These are phyloP conservation scores for Xerocomus potaroensis DNA, from an alignment of 768 basidiomycete genomes.

Conservation along the genomic window DNA sequence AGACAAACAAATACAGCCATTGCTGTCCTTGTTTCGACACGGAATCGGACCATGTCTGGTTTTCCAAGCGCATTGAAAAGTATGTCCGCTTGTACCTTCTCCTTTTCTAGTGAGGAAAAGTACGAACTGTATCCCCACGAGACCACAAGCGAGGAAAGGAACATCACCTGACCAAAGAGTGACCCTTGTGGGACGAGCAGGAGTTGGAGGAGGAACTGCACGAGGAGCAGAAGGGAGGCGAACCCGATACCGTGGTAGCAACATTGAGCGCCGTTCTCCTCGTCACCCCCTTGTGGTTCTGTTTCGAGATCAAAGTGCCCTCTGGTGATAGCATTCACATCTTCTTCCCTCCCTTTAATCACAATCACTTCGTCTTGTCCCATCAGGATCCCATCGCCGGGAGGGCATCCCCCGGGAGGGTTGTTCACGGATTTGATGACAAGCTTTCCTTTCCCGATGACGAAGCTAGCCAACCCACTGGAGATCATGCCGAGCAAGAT, in stretches of 20 bases:
- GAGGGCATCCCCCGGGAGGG: constrained; percentile 17
- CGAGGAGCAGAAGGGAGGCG: too few relatives aligned
- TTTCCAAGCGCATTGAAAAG: constrained; percentile 13
- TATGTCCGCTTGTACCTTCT: constrained; percentile 19
- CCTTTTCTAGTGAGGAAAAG: constrained; percentile 34
- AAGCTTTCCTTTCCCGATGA: constrained; percentile 24
- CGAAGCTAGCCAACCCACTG: constrained; percentile 25
- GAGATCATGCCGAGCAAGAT: constrained; percentile 29
- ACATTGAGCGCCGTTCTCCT: too few relatives aligned
- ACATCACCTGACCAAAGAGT: too few relatives aligned
- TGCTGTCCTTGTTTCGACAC: too few relatives aligned
- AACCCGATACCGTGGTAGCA: background rate
- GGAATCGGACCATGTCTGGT: constrained; percentile 12
- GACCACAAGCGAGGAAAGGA: constrained; percentile 22
- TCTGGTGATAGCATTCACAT: background rate
- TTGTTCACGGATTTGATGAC: constrained; percentile 12
- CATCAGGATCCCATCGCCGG: constrained; percentile 28
- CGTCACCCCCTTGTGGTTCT: background rate
- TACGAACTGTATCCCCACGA: constrained; percentile 35
- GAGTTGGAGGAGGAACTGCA: too few relatives aligned
- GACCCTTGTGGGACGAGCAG: too few relatives aligned
- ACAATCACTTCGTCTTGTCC: background rate
- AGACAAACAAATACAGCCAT: too few relatives aligned
- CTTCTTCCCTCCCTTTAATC: background rate
- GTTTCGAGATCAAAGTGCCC: constrained; percentile 12